Evolutionary conservation across 2,329 filamentous ascomycete genomes (phyloP).

Genomic region (Dothistroma pini): DNA sequence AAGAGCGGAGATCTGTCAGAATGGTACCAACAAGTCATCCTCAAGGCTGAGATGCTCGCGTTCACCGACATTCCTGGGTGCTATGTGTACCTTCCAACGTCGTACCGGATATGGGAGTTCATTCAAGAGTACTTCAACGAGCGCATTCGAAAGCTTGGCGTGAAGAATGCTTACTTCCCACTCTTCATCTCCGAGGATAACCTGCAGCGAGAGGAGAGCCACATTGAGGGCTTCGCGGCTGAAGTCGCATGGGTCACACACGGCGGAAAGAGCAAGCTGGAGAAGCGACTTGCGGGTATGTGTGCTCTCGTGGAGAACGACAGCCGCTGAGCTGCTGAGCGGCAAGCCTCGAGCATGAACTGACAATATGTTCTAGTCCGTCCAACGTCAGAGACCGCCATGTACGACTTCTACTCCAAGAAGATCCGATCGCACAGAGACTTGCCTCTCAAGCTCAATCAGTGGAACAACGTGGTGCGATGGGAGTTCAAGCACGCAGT

Average conservation of each 20-base stretch:
- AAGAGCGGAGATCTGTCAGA: conserved; percentile 85
- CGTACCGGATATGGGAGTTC: conserved; percentile 65
- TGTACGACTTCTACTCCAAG: conserved; percentile 94
- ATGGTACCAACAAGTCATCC: conserved; percentile 97
- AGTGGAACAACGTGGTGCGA: conserved; percentile 93
- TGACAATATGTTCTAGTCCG: conserved; percentile 47
- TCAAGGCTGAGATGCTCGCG: conserved; percentile 95
- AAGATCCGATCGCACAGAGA: conserved; percentile 97
- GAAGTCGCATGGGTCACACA: conserved; percentile 87
- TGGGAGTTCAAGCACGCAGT: conserved; percentile 96
- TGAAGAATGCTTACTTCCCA: conserved; percentile 94
- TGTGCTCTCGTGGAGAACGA: not conserved
- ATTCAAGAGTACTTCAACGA: conserved; percentile 57
- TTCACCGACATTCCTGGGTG: conserved; percentile 99
- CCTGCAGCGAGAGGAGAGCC: conserved; percentile 81
- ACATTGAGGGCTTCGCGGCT: conserved; percentile 97
- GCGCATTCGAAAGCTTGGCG: conserved; percentile 84
- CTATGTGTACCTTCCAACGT: conserved; percentile 79
- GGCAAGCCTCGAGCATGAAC: not conserved
- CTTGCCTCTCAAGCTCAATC: conserved; percentile 88
- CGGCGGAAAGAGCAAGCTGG: conserved; percentile 87
- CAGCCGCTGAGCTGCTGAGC: not conserved
- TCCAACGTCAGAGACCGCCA: conserved; percentile 71
- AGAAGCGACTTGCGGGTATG: conserved; percentile 61
- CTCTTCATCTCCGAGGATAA: conserved; percentile 94